Evolutionary conservation across 345 rosid species (phyloP).

Genomic region (Laguncularia racemosa): DNA sequence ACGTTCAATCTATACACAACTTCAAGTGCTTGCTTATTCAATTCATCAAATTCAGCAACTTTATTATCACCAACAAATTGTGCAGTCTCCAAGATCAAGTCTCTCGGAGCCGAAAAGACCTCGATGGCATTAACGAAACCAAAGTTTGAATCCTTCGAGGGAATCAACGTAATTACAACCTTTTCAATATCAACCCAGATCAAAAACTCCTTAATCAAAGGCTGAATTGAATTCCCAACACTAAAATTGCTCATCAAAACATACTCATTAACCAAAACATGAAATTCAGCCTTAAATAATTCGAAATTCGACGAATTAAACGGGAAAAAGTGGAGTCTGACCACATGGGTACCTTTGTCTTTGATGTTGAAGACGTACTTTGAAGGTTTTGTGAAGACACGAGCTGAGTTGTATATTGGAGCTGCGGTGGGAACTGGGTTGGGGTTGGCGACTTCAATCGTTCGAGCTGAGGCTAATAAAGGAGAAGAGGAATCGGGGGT

Average conservation of each 20-base stretch:
- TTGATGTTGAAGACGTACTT: slow-evolving; percentile 54
- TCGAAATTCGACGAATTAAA: slow-evolving; percentile 36
- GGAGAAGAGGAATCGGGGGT: slow-evolving; percentile 34
- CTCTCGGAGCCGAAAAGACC: slow-evolving; percentile 83
- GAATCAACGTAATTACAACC: slow-evolving; percentile 51
- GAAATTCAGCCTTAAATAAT: slow-evolving; percentile 43
- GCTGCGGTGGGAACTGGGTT: slow-evolving; percentile 19
- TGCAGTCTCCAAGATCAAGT: slow-evolving; percentile 59
- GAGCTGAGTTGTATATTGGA: slow-evolving; percentile 57
- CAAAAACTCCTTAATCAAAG: slow-evolving; percentile 61
- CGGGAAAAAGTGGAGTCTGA: slow-evolving; percentile 66
- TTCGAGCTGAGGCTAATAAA: slow-evolving; percentile 25
- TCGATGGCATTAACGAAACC: slow-evolving; percentile 84
- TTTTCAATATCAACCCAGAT: slow-evolving; percentile 38
- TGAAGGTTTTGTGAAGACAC: slow-evolving; percentile 52
- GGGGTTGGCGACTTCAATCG: slow-evolving; percentile 26
- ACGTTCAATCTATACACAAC: slow-evolving; percentile 53
- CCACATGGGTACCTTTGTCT: slow-evolving; percentile 61
- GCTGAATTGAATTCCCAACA: slow-evolving; percentile 13
- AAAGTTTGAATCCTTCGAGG: slow-evolving; percentile 32
- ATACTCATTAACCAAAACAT: slow-evolving; percentile 60
- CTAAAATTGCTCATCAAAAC: slow-evolving; percentile 68
- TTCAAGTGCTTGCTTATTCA: slow-evolving; percentile 57
- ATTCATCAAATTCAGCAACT: slow-evolving; percentile 32
- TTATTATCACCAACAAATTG: slow-evolving; percentile 29